phyloP scores from a whole-genome alignment of 2,329 filamentous ascomycete genomes.

The Xylaria sp. region DNA sequence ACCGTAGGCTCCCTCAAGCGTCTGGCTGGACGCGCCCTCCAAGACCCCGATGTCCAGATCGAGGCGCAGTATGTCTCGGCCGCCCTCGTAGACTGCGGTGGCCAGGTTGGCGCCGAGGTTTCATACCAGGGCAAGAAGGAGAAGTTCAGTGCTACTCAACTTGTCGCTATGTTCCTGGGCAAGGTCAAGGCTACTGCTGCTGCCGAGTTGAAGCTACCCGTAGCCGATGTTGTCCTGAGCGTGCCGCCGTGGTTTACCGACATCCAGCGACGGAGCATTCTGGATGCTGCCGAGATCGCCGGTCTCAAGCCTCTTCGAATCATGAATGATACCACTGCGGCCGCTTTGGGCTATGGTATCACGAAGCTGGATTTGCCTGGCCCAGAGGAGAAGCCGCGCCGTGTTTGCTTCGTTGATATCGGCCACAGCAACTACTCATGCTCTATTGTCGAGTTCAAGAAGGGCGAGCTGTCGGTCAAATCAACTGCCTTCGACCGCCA shows the following conservation, averaged over 20 bases:
- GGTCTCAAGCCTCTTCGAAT: constrained; percentile 91
- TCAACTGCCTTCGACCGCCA: constrained; percentile 92
- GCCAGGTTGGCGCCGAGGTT: constrained; percentile 95
- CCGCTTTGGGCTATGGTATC: constrained; percentile 96
- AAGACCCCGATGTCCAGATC: constrained; percentile 90
- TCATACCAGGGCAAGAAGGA: constrained; percentile 94
- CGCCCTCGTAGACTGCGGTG: constrained; percentile 86
- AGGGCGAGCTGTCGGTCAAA: constrained; percentile 95
- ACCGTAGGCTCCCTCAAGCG: constrained; percentile 94
- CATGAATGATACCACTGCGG: constrained; percentile 98
- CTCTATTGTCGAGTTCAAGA: constrained; percentile 95
- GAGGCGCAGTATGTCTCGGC: constrained; percentile 94
- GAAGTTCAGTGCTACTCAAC: constrained; percentile 92
- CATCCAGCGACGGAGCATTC: constrained; percentile 84
- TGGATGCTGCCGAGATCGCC: constrained; percentile 93
- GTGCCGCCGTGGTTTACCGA: constrained; percentile 98
- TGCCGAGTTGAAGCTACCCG: constrained; percentile 87
- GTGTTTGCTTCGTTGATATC: constrained; percentile 93
- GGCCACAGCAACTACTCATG: constrained; percentile 96
- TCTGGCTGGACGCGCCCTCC: constrained; percentile 85
- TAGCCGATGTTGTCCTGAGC: constrained; percentile 92
- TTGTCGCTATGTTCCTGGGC: constrained; percentile 94
- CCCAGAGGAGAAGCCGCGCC: constrained; percentile 89
- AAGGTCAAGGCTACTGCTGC: constrained; percentile 92
- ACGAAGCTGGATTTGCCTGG: constrained; percentile 91